Evolutionary conservation across 1,284 basidiomycete genomes (phyloP), one percentile per base, ranked within the genome.

Genomic region (Rhodotorula sp.): DNA sequence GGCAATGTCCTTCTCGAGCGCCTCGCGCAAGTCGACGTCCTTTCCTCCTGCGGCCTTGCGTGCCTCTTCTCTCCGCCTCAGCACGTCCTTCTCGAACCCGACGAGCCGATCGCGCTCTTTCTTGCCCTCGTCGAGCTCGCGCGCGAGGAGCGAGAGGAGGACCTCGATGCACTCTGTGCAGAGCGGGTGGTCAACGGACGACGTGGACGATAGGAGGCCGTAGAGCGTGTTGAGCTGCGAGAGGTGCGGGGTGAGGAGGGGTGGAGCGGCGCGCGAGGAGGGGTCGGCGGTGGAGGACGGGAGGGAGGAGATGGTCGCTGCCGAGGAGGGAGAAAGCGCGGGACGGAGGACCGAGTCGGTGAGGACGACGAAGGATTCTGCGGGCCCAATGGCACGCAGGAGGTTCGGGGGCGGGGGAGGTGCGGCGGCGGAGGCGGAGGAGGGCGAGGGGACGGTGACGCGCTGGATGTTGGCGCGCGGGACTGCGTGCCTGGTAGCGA

Each of bases 121-220:
- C 81, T 91, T 92, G 7, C 90, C 89, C 82, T 97, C 91, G 69
- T 97, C 92, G 21, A 97, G 86, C 79, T 94, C 68, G 55, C 87
- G 86, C 78, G 91, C 89, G 65, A 98, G 87, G 44, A 88, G 87
- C 8, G 85, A 85, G 57, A 96, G 86, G 57, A 97, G 83, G 65
- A 90, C 87, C 78, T 91, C 89, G 4, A 94, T 93, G 81, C 97
- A 99, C 79, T 97, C 94, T 2, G 90, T 88, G 81, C 97, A 99
- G 19, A 99, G 86, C 6, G 97, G 97, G 81, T 99, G 96, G 81
- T 96, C 92, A 64, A 97, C 41, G 1, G 60, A 44, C 15, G 73
- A 71, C 0, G 66, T 27, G 2, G 69, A 41, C 9, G 70, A 72
- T 37, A 76, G 71, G 56, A 75, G 56, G 4, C 50, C 13, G 36